Evolutionary conservation across 2,329 filamentous ascomycete genomes (phyloP).

Genomic region (Beauveria scarabaeidicola): DNA sequence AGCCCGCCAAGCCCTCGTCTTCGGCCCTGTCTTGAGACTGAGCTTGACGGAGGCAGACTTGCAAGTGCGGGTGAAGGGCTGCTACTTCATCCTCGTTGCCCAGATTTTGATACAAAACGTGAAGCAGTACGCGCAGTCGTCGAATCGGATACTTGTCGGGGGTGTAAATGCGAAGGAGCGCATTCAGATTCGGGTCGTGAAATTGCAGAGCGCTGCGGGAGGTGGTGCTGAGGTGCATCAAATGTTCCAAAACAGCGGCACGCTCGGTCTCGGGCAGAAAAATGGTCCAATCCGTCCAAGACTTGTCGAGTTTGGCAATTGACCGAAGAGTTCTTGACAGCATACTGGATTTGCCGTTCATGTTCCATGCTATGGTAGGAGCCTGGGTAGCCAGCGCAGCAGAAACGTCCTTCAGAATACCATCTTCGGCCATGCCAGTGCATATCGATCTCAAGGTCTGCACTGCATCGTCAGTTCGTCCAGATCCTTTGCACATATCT

Average conservation of each 20-base stretch:
- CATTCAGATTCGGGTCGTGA: conserved; percentile 36
- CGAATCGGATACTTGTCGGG: conserved; percentile 43
- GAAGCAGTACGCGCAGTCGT: conserved; percentile 42
- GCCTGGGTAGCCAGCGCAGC: conserved; percentile 39
- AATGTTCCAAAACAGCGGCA: conserved; percentile 51
- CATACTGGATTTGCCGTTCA: conserved; percentile 38
- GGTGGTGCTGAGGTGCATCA: conserved; percentile 41
- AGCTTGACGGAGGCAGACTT: conserved; percentile 28
- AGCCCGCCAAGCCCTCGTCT: conserved; percentile 36
- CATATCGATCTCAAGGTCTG: conserved; percentile 53
- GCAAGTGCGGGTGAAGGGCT: conserved; percentile 31
- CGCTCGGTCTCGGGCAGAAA: conserved; percentile 43
- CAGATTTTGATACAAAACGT: conserved; percentile 40
- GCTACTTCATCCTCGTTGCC: conserved; percentile 32
- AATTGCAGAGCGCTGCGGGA: conserved; percentile 29
- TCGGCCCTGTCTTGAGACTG: conserved; percentile 32
- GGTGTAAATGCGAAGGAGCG: conserved; percentile 42
- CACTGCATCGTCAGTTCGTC: conserved; percentile 48
- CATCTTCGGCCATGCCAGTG: conserved; percentile 50
- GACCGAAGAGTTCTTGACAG: conserved; percentile 52
- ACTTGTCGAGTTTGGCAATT: conserved; percentile 50
- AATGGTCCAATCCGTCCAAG: conserved; percentile 48
- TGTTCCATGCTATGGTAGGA: conserved; percentile 44
- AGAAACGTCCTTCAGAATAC: conserved; percentile 46
- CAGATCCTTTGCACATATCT: conserved; percentile 46